A percentile compares a stretch with the other conserved stretches of the same genome.
Conservation (phyloP, 305 asterid genomes). For the Fraxinus baroniana region DNA sequence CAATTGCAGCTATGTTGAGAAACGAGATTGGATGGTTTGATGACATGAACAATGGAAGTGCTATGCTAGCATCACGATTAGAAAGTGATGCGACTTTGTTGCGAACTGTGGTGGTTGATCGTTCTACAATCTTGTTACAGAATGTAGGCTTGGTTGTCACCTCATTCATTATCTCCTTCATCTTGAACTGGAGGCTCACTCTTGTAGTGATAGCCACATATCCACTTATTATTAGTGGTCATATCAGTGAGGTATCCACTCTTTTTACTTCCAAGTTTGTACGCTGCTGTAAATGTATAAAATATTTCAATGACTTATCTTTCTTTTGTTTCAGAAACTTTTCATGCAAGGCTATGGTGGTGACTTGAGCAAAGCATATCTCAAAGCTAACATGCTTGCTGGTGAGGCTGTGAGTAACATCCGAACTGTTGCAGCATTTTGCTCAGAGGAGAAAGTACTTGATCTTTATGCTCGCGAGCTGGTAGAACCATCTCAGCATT, state of each 20-base stretch:
- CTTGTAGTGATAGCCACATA: conserved; percentile 90
- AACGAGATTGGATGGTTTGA: conserved; percentile 99
- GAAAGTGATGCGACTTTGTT: conserved; percentile 86
- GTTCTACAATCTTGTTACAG: conserved; percentile 77
- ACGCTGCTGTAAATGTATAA: not conserved
- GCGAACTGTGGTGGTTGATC: conserved; percentile 86
- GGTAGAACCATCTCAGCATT: conserved; percentile 68
- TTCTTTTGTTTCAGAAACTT: conserved; percentile 68
- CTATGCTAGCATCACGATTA: conserved; percentile 84
- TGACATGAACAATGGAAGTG: conserved; percentile 65
- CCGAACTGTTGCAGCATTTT: conserved; percentile 90
- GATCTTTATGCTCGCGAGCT: conserved; percentile 75
- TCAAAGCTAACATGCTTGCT: conserved; percentile 95
- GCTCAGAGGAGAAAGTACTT: conserved; percentile 84
- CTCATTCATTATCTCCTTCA: conserved; percentile 83
- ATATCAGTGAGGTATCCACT: conserved; percentile 80
- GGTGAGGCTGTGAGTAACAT: conserved; percentile 99
- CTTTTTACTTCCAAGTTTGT: not conserved
- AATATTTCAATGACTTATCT: conserved; percentile 10
- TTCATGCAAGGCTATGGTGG: conserved; percentile 95
- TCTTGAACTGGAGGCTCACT: conserved; percentile 96
- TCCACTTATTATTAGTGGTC: conserved; percentile 87
- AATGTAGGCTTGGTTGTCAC: conserved; percentile 77
- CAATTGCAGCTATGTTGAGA: conserved; percentile 82
- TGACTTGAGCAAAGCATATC: conserved; percentile 88